Evolutionary conservation across 345 rosid genomes (phyloP).

Genomic region (Eucalyptus cladocalyx): DNA sequence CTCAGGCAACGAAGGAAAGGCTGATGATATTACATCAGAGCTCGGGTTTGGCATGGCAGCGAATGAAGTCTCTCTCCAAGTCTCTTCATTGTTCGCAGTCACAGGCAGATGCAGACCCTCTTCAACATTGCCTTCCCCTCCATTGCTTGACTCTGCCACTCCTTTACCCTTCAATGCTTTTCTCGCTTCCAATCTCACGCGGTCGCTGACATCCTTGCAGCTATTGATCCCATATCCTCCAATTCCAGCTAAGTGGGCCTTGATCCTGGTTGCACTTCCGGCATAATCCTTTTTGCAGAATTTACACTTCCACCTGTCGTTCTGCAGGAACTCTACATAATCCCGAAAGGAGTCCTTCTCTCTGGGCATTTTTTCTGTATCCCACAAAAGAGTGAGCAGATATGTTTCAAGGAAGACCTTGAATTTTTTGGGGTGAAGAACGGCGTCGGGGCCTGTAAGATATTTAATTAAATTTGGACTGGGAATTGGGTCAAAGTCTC

Average conservation of each 20-base stretch:
- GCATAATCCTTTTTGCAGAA: background rate
- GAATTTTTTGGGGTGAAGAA: background rate
- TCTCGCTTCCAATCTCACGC: background rate
- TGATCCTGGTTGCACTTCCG: background rate
- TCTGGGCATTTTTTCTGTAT: background rate
- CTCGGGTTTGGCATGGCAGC: fast-evolving
- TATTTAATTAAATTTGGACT: background rate
- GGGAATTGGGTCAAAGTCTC: background rate
- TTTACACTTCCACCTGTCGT: background rate
- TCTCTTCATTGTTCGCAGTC: background rate
- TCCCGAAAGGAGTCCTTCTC: background rate
- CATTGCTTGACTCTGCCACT: background rate
- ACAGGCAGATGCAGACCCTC: background rate
- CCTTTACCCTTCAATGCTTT: background rate
- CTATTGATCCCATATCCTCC: background rate
- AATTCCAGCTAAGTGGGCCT: background rate
- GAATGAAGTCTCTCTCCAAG: background rate
- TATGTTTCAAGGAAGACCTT: background rate
- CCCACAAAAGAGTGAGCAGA: background rate
- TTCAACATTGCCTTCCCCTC: background rate
- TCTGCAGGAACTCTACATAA: background rate
- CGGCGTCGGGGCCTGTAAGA: background rate
- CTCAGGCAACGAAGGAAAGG: background rate
- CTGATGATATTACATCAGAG: background rate
- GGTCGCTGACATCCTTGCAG: fast-evolving